These are phyloP conservation scores for Xanthoceras sorbifolium DNA, from an alignment of 345 rosid genomes.

Conservation along the genomic window DNA sequence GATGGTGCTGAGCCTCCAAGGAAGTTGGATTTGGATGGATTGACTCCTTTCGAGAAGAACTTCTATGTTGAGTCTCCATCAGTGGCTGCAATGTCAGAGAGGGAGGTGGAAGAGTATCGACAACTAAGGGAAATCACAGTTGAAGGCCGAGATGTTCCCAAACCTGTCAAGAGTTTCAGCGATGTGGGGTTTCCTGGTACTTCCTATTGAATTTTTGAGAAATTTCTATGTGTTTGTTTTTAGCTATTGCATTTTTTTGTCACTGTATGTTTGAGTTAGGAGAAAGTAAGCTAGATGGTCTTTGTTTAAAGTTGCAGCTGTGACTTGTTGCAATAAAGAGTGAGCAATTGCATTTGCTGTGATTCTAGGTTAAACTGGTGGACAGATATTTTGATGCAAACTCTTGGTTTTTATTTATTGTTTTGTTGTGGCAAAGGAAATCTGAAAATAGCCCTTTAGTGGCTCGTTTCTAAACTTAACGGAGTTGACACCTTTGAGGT, in stretches of 20 bases:
- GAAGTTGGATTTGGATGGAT: constrained; percentile 90
- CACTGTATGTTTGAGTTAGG: neutral
- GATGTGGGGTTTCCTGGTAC: constrained; percentile 96
- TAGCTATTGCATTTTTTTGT: neutral
- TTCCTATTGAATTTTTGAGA: constrained; percentile 12
- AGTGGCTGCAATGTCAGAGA: constrained; percentile 83
- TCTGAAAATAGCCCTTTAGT: neutral
- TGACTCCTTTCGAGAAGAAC: constrained; percentile 92
- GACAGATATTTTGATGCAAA: neutral
- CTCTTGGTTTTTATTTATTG: neutral
- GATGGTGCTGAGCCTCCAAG: constrained; percentile 53
- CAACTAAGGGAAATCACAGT: constrained; percentile 77
- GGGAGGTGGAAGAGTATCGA: constrained; percentile 83
- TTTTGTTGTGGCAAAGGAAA: neutral
- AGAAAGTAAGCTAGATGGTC: neutral
- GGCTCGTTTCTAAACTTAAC: neutral
- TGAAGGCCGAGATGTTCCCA: constrained; percentile 94
- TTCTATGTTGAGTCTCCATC: constrained; percentile 79
- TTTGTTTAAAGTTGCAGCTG: neutral
- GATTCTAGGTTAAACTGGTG: neutral
- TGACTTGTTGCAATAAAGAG: neutral
- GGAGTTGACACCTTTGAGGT: neutral
- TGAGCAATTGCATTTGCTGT: neutral
- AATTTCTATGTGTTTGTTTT: neutral
- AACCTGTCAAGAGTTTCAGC: constrained; percentile 76